These are phyloP conservation scores for Apiospora arundinis DNA, from an alignment of 2,329 filamentous ascomycete genomes.

Conservation along the genomic window DNA sequence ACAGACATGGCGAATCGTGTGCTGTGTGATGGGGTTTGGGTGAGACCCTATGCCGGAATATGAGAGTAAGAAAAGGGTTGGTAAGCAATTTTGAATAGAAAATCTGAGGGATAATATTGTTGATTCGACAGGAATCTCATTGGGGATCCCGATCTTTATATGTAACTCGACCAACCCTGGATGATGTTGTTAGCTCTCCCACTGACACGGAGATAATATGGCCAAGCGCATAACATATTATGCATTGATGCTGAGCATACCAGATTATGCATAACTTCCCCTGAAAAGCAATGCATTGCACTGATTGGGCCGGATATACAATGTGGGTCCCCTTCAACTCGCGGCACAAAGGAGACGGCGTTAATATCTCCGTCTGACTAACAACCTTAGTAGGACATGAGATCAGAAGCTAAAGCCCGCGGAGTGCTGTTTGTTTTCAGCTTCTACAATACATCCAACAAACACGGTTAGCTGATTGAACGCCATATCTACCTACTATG, in stretches of 20 bases:
- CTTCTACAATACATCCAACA: neutral
- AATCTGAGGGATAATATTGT: too few species aligned
- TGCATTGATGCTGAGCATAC: neutral
- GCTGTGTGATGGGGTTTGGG: too few species aligned
- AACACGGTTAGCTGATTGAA: neutral
- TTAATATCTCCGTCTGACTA: neutral
- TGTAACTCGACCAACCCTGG: too few species aligned
- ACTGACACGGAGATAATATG: too few species aligned
- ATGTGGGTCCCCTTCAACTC: neutral
- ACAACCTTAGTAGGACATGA: neutral
- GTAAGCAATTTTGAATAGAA: too few species aligned
- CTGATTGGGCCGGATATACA: neutral
- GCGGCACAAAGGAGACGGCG: neutral
- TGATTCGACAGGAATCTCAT: too few species aligned
- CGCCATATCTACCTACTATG: constrained; percentile 20
- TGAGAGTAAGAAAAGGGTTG: too few species aligned
- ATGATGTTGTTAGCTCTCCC: neutral
- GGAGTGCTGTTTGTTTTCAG: neutral
- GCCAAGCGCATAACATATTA: neutral
- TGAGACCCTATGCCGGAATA: too few species aligned
- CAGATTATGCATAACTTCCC: neutral
- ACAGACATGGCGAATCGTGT: too few species aligned
- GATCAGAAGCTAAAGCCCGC: neutral
- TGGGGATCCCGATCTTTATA: too few species aligned
- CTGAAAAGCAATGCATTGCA: neutral